Evolutionary conservation across 192 early-diverging fungal genomes (phyloP), one percentile per base, ranked within the genome.

Genomic region (Backusella tarrabulga): DNA sequence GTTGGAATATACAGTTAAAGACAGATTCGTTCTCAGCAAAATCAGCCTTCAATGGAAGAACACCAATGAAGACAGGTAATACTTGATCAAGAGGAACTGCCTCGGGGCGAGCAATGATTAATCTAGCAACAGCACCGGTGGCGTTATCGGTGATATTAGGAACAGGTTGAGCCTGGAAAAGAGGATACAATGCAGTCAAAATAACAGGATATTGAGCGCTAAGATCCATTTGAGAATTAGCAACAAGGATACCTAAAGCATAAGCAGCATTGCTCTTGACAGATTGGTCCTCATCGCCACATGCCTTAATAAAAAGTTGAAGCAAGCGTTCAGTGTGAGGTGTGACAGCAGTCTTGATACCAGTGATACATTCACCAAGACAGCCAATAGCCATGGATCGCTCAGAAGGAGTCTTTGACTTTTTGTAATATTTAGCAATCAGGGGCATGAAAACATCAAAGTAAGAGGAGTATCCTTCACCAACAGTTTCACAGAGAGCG

Each of bases 301-400:
- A 87, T 34, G 88, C 95, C 56, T 88, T 84, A 76, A 94, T 79
- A 73, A 94, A 90, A 9, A 97, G 73, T 21, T 89, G 84, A 75
- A 96, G 87, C 52, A 97, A 71, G 36, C 81, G 80, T 84, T 94
- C 90, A 54, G 88, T 87, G 21, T 87, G 83, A 34, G 87, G 85
- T 7, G 90, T 88, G 14, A 88, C 73, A 6, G 89, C 90, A n/a
- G 74, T 73, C 69, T 90, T 88, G 44, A 95, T 77, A 34, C 92
- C 92, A 52, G 80, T 75, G n/a, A 87, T 86, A 56, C 91, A 89
- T 86, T 97, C 96, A 29, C 93, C 93, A 67, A 97, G 80, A 69
- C 92, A 95, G 11, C 96, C 96, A 52, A 95, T 89, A 8, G 95
- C 93, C 95, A 97, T 96, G 46, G 93, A 94, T 42, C 96, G 92